A percentile compares a stretch with the other conserved stretches of the same genome.
Evolutionary conservation across 192 early-diverging fungal genomes (phyloP).

Genomic region (Neocallimastix lanati): DNA sequence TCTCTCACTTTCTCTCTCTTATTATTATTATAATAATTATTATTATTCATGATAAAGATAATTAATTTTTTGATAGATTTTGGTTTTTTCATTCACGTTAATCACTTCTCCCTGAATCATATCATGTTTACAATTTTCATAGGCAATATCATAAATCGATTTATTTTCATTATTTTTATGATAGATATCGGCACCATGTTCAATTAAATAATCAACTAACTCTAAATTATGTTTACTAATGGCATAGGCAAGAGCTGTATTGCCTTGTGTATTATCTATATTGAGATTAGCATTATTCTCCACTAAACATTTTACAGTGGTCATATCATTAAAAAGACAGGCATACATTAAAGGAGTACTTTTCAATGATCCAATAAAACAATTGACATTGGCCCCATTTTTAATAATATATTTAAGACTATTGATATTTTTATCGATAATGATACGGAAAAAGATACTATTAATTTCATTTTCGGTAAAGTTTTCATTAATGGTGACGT

Average conservation of each 20-base stretch:
- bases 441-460: neutral
- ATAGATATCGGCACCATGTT: neutral
- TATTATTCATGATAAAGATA: neutral
- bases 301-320: neutral
- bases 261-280: neutral
- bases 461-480: neutral
- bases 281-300: neutral
- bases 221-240: neutral
- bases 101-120: neutral
- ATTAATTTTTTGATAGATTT: neutral
- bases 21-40: too few relatives aligned
- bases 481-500: neutral
- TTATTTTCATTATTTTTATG: neutral
- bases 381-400: neutral
- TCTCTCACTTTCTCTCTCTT: too few relatives aligned
- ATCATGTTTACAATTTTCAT: neutral
- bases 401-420: neutral
- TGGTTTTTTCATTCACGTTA: neutral
- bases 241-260: neutral
- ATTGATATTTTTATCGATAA: neutral
- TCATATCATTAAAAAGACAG: neutral
- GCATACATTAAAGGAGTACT: neutral
- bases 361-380: neutral
- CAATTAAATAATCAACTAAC: neutral
- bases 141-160: neutral